phyloP scores from a whole-genome alignment of 768 basidiomycete species.

The Heimioporus sp. region DNA sequence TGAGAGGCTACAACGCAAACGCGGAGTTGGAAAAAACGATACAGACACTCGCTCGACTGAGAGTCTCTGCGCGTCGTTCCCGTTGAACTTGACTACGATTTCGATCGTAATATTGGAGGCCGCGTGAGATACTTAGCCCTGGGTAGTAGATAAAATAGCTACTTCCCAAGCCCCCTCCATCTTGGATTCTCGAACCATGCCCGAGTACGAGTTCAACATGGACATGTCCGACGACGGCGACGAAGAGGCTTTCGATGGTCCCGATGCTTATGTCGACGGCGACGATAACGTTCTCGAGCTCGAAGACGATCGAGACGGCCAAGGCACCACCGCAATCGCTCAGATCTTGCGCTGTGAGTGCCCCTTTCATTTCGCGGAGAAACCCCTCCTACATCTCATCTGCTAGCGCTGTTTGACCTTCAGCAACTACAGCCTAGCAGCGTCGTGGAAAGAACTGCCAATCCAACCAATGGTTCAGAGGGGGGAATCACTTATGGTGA shows the following conservation, averaged over 20 bases:
- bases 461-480: background rate
- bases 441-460: constrained; percentile 7
- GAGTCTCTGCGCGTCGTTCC: too few species aligned
- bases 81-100: too few species aligned
- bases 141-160: background rate
- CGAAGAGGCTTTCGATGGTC: constrained; percentile 33
- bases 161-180: background rate
- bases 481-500: constrained; percentile 23
- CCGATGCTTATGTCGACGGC: constrained; percentile 34
- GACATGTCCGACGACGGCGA: constrained; percentile 29
- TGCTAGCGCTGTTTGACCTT: constrained; percentile 28
- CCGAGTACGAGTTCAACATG: constrained; percentile 19
- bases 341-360: constrained; percentile 32
- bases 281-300: constrained; percentile 36
- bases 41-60: too few species aligned
- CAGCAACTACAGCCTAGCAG: constrained; percentile 20
- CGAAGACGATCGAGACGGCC: constrained; percentile 25
- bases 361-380: background rate
- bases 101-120: too few species aligned
- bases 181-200: constrained; percentile 8
- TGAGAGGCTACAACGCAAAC: background rate
- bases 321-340: constrained; percentile 11
- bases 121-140: too few species aligned
- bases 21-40: constrained; percentile 23
- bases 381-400: constrained; percentile 3